Conservation (phyloP, 257 asterid species). For the Agastache rugosa region DNA sequence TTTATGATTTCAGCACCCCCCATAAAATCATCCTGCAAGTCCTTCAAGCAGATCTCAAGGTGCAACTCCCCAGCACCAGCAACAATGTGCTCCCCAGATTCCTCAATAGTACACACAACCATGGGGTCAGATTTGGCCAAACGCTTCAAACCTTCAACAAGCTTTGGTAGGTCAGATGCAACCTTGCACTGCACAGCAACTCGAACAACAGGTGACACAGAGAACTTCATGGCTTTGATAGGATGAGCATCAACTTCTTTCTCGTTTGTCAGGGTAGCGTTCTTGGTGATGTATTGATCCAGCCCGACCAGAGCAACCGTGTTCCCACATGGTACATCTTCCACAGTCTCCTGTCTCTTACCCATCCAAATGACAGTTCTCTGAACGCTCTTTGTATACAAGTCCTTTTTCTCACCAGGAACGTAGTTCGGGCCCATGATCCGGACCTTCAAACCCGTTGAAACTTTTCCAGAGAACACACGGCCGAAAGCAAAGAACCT, state of each 20-base stretch:
- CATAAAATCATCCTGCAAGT: constrained; percentile 57
- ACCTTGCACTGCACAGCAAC: constrained; percentile 41
- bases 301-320: constrained; percentile 65
- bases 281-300: constrained; percentile 55
- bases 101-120: constrained; percentile 56
- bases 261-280: constrained; percentile 53
- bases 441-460: constrained; percentile 30
- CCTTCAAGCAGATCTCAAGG: constrained; percentile 53
- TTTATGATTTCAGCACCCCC: constrained; percentile 57
- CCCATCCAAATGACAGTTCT: constrained; percentile 64
- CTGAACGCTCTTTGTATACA: constrained; percentile 53
- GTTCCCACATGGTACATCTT: constrained; percentile 65
- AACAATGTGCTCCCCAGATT: constrained; percentile 55
- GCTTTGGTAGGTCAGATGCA: constrained; percentile 57
- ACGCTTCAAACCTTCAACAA: constrained; percentile 57
- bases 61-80: constrained; percentile 62
- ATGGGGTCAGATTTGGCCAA: constrained; percentile 55
- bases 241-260: constrained; percentile 59
- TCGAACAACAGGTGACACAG: constrained; percentile 34
- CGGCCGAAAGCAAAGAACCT: constrained; percentile 35
- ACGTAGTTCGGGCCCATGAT: constrained; percentile 54
- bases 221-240: constrained; percentile 48
- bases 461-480: constrained; percentile 26
- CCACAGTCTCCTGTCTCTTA: constrained; percentile 59
- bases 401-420: constrained; percentile 55